Base-by-base conservation (phyloP, 139 green algal genomes). In the Coccomyxa sp. region DNA sequence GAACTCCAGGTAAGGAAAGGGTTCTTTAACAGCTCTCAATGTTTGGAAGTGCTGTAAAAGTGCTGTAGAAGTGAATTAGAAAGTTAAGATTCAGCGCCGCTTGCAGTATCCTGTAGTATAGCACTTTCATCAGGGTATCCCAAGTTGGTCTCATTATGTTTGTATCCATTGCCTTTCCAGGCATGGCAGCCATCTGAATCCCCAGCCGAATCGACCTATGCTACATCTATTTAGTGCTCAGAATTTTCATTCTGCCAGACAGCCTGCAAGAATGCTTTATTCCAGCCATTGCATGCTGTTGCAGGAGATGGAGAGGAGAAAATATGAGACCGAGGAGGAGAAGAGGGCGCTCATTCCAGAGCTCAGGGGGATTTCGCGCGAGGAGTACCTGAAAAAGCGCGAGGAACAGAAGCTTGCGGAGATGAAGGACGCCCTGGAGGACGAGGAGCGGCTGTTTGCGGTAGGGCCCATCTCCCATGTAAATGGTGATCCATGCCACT, bases 341-440 rank as follows among this genome's bases (percentile, higher is more conserved):
- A 83, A 82, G 30, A 67, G 84, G 16, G 76, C 77, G 30, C 83
- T 95, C 21, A 31, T 92, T 21, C 90, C 90, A 0, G 86, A 88
- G 71, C 83, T 95, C 77, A 89, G 96, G 9, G 94, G 98, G 51
- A 83, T 97, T 28, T 96, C 93, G 11, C 84, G 97, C 4, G 95
- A 99, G 91, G 95, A 98, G 87, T 99, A 99, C 90, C 89, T 99
- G 58, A 91, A 92, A 67, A 98, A 98, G 84, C 90, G 97, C 0
- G 95, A 99, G 87, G 87, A 89, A 58, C 87, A 93, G 51, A 98
- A 98, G 89, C 86, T 98, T 17, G 84, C 94, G 77, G 95, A 96
- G 84, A 85, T 96, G 25, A 45, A 90, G 76, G 92, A 97, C 31
- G 91, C 91, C 82, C 85, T 98, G 59, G 88, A 94, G 86, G 96